Evolutionary conservation across 345 rosid species (phyloP), one percentile per base, ranked within the genome.

Genomic region (Stellera chamaejasme): DNA sequence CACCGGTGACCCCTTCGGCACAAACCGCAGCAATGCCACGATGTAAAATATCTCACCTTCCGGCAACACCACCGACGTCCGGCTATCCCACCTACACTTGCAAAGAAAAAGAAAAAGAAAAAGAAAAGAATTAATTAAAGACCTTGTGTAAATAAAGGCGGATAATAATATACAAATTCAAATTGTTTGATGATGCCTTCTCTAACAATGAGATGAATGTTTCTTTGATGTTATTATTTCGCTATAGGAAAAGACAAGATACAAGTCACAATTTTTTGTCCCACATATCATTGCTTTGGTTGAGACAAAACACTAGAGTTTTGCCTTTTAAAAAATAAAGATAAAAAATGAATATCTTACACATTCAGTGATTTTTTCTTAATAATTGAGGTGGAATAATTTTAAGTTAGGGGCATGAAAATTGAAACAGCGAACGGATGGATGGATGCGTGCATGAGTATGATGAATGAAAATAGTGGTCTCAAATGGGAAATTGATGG

Each of bases 11-110:
- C 70, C 74, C 1, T 74, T 60, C 39, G 39, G 39, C 48, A 69
- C 50, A 54, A 79, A 89, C 47, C 97, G 75, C 41, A 92, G 93
- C 72, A 92, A 68, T 25, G 96, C 98, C 60, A 89, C 91, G 2
- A 89, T 66, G 69, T 92, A 92, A 78, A 92, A 92, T 13, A 89
- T 66, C 28, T 84, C 96, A n/a, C 88, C 94, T 5, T 71, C 78
- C 10, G 98, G 97, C 53, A 82, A 6, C 43, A 65, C 83, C 59
- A 76, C 85, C 0, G 91, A 92, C 13, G 83, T 81, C 9, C 91
- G 79, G 6, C 57, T 55, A 58, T 86, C 91, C 97, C 95, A 92
- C 75, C 96, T 92, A 65, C 19, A 48, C 13, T 5, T 27, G 46
- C 3, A 9, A 5, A 4, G 6, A 26, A 42, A 50, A 60, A 11